These are phyloP conservation scores for Coemansia sp. DNA, from an alignment of 192 early-diverging fungal species.

Conservation along the genomic window DNA sequence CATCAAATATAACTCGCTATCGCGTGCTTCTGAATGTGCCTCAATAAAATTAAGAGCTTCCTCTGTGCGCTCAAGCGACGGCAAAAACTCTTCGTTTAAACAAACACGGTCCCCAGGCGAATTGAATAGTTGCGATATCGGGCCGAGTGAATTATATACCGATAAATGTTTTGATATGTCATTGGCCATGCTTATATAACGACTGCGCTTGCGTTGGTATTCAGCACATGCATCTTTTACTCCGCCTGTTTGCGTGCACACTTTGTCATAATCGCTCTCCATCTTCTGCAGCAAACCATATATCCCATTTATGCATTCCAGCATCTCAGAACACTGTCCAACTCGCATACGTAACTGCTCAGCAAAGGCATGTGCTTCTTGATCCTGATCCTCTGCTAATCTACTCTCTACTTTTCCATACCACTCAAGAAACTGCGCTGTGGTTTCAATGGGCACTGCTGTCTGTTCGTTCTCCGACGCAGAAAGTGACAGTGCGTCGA, in stretches of 20 bases:
- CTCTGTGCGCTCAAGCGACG: conserved; percentile 78
- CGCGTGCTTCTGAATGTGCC: conserved; percentile 61
- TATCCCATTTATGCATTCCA: conserved; percentile 59
- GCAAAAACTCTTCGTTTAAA: conserved; percentile 73
- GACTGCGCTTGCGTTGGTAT: conserved; percentile 60
- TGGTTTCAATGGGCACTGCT: conserved; percentile 72
- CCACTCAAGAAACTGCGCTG: conserved; percentile 95
- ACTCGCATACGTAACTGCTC: conserved; percentile 13
- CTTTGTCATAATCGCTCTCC: conserved; percentile 70
- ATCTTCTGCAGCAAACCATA: conserved; percentile 62
- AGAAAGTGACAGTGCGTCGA: no score
- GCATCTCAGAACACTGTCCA: conserved; percentile 42
- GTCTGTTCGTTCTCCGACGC: not conserved
- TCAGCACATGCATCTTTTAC: conserved; percentile 80
- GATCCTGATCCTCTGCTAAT: conserved; percentile 74
- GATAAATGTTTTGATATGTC: conserved; percentile 61
- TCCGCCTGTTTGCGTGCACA: conserved; percentile 71
- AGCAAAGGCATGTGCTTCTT: conserved; percentile 81
- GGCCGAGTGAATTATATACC: conserved; percentile 86
- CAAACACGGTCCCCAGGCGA: conserved; percentile 84
- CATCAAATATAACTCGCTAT: conserved; percentile 92
- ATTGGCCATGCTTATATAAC: conserved; percentile 43
- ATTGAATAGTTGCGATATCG: conserved; percentile 73
- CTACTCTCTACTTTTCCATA: conserved; percentile 75
- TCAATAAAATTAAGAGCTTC: conserved; percentile 64